Base-by-base conservation (phyloP, 495 filamentous ascomycete species). In the Xylaria cubensis region DNA sequence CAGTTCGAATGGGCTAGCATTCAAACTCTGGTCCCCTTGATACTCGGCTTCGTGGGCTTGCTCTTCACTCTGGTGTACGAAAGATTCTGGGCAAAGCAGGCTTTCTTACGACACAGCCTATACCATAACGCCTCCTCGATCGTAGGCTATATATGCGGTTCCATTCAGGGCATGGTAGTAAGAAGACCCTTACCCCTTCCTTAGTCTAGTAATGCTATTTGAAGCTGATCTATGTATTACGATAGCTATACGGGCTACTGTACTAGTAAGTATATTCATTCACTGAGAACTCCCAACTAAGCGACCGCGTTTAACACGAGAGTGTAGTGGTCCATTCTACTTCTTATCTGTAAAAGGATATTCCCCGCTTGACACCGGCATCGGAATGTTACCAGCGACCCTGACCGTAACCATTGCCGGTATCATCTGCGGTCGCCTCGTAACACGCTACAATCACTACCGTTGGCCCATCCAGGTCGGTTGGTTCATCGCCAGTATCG, bases 251-350 rank as follows among this genome's bases (percentile, higher is more conserved):
- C 24, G 69, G 79, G 86, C 46, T 65, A 13, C 24, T 79, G 9
- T 86, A 42, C 80, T 74, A 56, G 81, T 78, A 29, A 82, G 76
- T 76, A 75, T 39, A 39, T 39, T 8, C 36, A 19, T 55, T 48
- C 36, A 46, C 19, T 10, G 4, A 29, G 19, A 29, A 8, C 12
- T 8, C 26, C 9, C 36, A 3, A 21, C 48, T 42, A 7, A 7
- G 26, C 5, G n/a, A 51, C 48, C n/a, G 70, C 80, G 75, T 74
- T 83, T 34, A 85, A 82, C 59, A 74, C 70, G 58, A 68, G 66
- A 10, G 74, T 93, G 0, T 91, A 92, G 73, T 91, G 87, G 91
- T 41, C 85, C 91, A 0, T 82, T 94, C 29, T 94, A 90, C 78
- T 90, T 90, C 75, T 81, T 89, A 64, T 85, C 88, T 10, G 85